Evolutionary conservation across 805 yeast genomes (phyloP).

Genomic region (Jamesozyma hellenica): DNA sequence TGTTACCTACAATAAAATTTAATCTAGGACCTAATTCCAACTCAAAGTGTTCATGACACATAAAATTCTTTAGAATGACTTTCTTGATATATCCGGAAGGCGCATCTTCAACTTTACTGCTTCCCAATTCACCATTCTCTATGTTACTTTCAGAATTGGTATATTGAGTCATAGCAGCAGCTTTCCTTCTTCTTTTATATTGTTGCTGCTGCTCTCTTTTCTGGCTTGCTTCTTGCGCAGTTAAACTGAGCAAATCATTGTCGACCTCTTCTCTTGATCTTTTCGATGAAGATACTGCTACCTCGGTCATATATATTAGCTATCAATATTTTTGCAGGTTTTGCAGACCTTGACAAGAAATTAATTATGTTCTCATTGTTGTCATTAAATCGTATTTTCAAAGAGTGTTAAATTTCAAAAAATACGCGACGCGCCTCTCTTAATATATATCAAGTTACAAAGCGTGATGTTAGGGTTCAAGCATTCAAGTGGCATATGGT

Average conservation of each 20-base stretch:
- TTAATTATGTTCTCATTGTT: too few species aligned
- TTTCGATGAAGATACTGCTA: slow-evolving; percentile 2
- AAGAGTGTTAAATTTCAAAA: too few species aligned
- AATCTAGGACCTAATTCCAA: slow-evolving; percentile 67
- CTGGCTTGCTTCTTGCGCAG: slow-evolving; percentile 11
- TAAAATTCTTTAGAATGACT: slow-evolving; percentile 61
- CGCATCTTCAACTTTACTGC: slow-evolving; percentile 5
- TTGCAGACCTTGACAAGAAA: too few species aligned
- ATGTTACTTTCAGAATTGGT: slow-evolving; percentile 1
- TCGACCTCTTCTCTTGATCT: slow-evolving; percentile 13
- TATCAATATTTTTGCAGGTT: too few species aligned
- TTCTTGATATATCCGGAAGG: slow-evolving; percentile 57
- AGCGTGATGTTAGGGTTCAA: too few species aligned
- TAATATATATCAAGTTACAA: too few species aligned
- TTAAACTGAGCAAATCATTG: slow-evolving; percentile 10
- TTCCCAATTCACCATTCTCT: background rate
- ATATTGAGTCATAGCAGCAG: slow-evolving; percentile 25
- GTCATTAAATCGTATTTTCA: too few species aligned
- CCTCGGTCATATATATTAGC: background rate
- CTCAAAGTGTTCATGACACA: slow-evolving; percentile 81
- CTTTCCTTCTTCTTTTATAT: slow-evolving; percentile 17
- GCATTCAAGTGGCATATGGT: too few species aligned
- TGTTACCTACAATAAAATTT: slow-evolving; percentile 80
- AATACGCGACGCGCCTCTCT: too few species aligned
- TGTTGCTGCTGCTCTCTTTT: slow-evolving; percentile 3